Conservation (phyloP, 2,329 filamentous ascomycete species). For the Calonectria pseudoreteaudii region DNA sequence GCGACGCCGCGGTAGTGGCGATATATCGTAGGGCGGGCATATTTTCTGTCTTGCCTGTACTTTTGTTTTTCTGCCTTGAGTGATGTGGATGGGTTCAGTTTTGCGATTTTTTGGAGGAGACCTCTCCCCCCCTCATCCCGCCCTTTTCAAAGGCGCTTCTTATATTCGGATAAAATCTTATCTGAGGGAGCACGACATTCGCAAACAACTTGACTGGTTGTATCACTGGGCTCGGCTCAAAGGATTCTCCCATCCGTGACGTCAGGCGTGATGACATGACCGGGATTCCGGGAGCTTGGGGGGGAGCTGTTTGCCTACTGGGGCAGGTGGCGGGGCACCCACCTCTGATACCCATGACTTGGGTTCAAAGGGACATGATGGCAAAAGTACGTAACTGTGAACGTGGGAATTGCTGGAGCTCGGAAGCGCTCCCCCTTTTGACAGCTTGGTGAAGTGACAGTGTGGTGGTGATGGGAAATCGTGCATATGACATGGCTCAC, state of each 20-base stretch:
- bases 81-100: not conserved
- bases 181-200: not conserved
- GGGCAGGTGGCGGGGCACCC: not conserved
- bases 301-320: not conserved
- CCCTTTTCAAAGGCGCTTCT: not conserved
- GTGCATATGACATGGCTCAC: not conserved
- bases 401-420: not conserved
- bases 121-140: not conserved
- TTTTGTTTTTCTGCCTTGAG: not conserved
- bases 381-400: not conserved
- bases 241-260: not conserved
- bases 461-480: not conserved
- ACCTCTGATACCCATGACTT: not conserved
- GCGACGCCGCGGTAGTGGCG: slow-evolving; percentile 9
- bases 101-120: not conserved
- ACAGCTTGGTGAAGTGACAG: not conserved
- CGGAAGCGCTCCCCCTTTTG: not conserved
- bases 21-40: slow-evolving; percentile 17
- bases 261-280: slow-evolving; percentile 1
- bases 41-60: not conserved
- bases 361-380: not conserved
- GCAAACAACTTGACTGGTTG: not conserved
- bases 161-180: slow-evolving; percentile 10
- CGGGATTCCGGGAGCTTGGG: not conserved
- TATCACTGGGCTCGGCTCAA: not conserved